Evolutionary conservation across 192 early-diverging fungal genomes (phyloP).

Genomic region (Backusella psychrophila): DNA sequence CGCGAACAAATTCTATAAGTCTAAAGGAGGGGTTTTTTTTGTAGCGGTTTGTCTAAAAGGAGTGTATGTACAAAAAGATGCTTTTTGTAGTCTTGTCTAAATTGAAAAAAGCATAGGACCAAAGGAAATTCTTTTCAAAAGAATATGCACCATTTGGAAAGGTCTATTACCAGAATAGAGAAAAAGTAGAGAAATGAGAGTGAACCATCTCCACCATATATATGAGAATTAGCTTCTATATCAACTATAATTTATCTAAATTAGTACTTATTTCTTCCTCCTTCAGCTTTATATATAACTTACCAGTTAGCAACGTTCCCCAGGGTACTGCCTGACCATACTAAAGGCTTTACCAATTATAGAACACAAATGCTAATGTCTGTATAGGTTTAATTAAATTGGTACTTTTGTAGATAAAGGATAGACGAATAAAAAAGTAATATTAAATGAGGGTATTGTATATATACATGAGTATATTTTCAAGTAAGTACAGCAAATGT

Average conservation of each 20-base stretch:
- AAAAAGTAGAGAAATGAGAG: background rate
- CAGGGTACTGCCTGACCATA: background rate
- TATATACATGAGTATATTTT: background rate
- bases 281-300: background rate
- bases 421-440: background rate
- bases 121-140: background rate
- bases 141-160: background rate
- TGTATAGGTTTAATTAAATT: background rate
- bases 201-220: background rate
- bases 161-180: background rate
- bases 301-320: background rate
- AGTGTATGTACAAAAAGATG: background rate
- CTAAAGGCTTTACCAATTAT: constrained; percentile 1
- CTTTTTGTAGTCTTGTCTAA: background rate
- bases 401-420: background rate
- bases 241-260: background rate
- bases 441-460: background rate
- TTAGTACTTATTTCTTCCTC: background rate
- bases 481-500: background rate
- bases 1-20: background rate
- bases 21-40: background rate
- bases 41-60: background rate
- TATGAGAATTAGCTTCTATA: background rate
- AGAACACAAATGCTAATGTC: constrained; percentile 7
- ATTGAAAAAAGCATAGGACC: background rate